Base-by-base conservation (phyloP, 352 stramenopile species). In the Globisporangium cederbergense region DNA sequence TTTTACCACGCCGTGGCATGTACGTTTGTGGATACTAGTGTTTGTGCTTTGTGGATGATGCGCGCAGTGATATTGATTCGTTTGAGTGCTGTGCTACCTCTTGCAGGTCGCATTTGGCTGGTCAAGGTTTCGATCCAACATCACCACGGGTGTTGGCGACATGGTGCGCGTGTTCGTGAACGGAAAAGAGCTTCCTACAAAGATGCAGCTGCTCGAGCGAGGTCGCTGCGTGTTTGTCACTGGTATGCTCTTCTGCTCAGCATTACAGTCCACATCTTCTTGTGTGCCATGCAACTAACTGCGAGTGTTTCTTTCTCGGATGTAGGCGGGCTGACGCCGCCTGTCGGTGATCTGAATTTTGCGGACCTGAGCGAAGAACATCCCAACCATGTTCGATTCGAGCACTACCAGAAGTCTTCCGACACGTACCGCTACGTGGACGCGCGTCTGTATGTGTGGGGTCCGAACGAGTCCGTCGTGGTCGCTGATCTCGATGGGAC, bases 401-500 rank as follows among this genome's bases (percentile, higher is more conserved):
- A 93, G 64, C 86, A 95, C 65, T 88, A 77, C 51, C 84, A 91
- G 47, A 79, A 75, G 43, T 81, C 81, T 7, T 88, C 67, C 13
- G 81, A 90, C 53, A 90, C 81, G 42, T 76, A 88, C 5, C 84
- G 86, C 8, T 90, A 88, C 40, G 75, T 95, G 16, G 86, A 95
- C 58, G 71, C 79, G 43, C 81, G 85, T 34, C 72, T 95, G 47
- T 81, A 91, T 69, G 56, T 94, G 0, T 94, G 86, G 86, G 77
- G 78, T 2, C 78, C 86, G 5, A 90, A 94, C 58, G 86, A 92
- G 62, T 90, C 81, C 16, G 77, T 86, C n/a, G 78, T 93, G 30
- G 81, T 95, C 16, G 84, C 83, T 13, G 86, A 95, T 60, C 75
- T 95, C 65, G 86, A 95, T 61, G 86, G 86, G 16, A 95, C 86